Evolutionary conservation across 2,329 filamentous ascomycete species (phyloP), one percentile per base, ranked within the genome.

Genomic region (Fusarium pseudograminearum): DNA sequence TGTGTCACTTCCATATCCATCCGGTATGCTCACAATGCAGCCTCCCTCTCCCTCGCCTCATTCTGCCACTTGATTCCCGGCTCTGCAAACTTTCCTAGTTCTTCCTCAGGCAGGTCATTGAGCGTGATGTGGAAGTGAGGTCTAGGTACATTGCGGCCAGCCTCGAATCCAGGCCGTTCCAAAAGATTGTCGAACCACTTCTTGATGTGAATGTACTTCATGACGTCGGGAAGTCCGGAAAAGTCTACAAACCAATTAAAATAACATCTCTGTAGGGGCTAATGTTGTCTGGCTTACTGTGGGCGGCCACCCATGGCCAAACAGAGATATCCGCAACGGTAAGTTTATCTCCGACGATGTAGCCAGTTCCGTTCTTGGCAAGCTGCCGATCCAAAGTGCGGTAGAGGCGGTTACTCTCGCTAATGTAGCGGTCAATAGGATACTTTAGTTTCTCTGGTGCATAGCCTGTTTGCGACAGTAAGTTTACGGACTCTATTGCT

Each of bases 361-460:
- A 91, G 8, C 86, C 86, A 0, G 84, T 86, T 11, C 79, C 77
- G 5, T 84, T 86, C 72, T 84, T 83, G 65, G 81, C 78, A 42
- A 97, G 86, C 85, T 88, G 74, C 97, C 90, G 64, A 97, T 82
- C 22, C 7, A 51, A 14, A 16, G 93, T 90, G 51, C 88, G 84
- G 81, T 96, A 97, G 5, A 97, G 84, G 9, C 94, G 89, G n/a
- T 90, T 86, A 0, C 91, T 93, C 82, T 97, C 94, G 76, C 93
- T 95, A 76, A 85, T 82, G 81, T 97, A 97, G 42, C 93, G 87
- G 74, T 92, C 89, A 12, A 51, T 51, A 2, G 48, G 34, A 28
- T 51, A 51, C 34, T 40, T 28, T 2, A 51, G 16, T 12, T 20
- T 51, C 3, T 51, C 48, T 16, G 48, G 48, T 8, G 48, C 48